Base-by-base conservation (phyloP, 2,329 filamentous ascomycete species). In the Fusarium buharicum region DNA sequence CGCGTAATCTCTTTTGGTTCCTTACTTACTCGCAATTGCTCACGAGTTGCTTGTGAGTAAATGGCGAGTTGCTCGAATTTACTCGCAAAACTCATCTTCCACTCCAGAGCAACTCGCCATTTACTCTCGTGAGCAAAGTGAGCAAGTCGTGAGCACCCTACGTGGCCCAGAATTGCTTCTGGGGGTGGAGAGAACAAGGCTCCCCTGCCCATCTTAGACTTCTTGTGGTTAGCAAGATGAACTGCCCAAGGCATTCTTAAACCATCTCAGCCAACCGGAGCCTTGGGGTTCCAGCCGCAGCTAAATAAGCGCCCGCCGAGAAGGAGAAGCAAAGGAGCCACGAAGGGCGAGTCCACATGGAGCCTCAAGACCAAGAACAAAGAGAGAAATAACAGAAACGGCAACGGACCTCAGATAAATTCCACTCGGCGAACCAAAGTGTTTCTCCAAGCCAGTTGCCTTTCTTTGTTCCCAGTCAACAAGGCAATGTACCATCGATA, bases 371-470 rank as follows among this genome's bases (percentile, higher is more conserved):
- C 10, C 10, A 11, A 10, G 1, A 20, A 20, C 5, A 20, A 11
- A 1, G 9, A 17, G n/a, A 16, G 10, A 4, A 11, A 37, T 37
- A 16, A 10, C 17, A 18, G 11, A 3, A 20, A 28, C 10, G 2
- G 2, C 22, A 24, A 24, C 22, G 22, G 33, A 28, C 28, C 17
- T 41, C 44, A 30, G 28, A 50, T 54, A 54, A 50, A 50, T 37
- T 3, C 13, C 20, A 6, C 1, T 7, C 14, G 45, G 39, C 52
- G 52, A 55, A 52, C 51, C 46, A 55, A 18, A 28, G 6, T 4
- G 4, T 7, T 1, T 4, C 20, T 7, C 22, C 22, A 24, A 24
- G 22, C 22, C 22, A 5, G 22, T 37, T 47, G 40, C 46, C 50
- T 50, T 4, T 39, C 16, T 16, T 10, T 6, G 18, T 41, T 10